phyloP scores from a whole-genome alignment of 208 protist species.

The Herpetomonas tarakana region DNA sequence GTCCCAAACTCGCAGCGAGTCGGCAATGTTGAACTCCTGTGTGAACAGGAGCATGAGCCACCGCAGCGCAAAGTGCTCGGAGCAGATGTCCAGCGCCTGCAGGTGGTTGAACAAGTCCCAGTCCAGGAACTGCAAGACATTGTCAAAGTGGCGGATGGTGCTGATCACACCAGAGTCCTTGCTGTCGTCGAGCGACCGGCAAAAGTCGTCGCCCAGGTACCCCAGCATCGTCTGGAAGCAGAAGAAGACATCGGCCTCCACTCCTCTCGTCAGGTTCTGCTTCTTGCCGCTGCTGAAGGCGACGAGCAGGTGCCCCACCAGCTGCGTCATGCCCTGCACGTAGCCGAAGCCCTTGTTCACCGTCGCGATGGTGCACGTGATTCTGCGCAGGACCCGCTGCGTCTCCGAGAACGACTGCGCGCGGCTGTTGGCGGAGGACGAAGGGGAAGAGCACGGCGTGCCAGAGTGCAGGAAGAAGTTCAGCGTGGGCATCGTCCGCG shows the following conservation, averaged over 20 bases:
- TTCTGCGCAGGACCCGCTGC: constrained; percentile 58
- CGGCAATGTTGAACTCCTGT: constrained; percentile 80
- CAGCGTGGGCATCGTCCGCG: constrained; percentile 77
- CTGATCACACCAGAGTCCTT: constrained; percentile 45
- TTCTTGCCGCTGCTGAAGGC: constrained; percentile 43
- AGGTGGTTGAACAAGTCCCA: constrained; percentile 50
- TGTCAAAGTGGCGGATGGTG: constrained; percentile 61
- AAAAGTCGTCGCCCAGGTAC: constrained; percentile 75
- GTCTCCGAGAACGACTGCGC: constrained; percentile 26
- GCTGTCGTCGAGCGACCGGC: constrained; percentile 53
- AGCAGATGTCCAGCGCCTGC: constrained; percentile 27
- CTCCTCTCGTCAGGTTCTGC: constrained; percentile 19
- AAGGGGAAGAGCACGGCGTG: neutral
- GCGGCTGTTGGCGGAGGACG: neutral
- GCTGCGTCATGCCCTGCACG: constrained; percentile 86
- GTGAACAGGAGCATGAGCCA: constrained; percentile 88
- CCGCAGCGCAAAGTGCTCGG: constrained; percentile 75
- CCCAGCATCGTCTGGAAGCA: constrained; percentile 73
- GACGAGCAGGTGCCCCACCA: constrained; percentile 71
- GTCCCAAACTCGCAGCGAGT: constrained; percentile 82
- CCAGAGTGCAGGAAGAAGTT: constrained; percentile 54
- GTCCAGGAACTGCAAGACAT: constrained; percentile 63
- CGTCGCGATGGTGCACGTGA: constrained; percentile 61
- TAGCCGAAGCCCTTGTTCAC: constrained; percentile 78
- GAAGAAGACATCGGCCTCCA: constrained; percentile 71